A percentile compares a stretch with the other conserved stretches of the same genome.
These are phyloP conservation scores for Chaetomium fimeti DNA, from an alignment of 495 filamentous ascomycete genomes.

Conservation along the genomic window DNA sequence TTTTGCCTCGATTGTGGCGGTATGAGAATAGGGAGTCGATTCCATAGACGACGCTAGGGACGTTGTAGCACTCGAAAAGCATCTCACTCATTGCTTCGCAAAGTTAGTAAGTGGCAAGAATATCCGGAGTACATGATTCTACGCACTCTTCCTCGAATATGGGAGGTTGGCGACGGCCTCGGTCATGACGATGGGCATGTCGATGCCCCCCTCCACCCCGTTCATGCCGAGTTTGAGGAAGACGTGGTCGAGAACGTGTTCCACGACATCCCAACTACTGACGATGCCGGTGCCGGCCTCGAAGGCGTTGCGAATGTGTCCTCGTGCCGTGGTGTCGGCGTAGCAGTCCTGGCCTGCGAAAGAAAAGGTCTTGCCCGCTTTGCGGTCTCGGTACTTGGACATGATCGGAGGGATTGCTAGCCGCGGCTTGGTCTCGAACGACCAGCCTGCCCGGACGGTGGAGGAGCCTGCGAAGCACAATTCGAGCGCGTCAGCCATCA, in stretches of 20 bases:
- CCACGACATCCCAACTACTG: conserved; percentile 96
- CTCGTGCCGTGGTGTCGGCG: conserved; percentile 85
- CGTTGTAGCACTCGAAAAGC: conserved; percentile 89
- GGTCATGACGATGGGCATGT: conserved; percentile 89
- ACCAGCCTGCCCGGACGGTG: conserved; percentile 88
- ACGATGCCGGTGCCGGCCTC: conserved; percentile 87
- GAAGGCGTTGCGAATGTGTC: conserved; percentile 86
- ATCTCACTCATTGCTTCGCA: conserved; percentile 88
- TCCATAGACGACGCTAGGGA: conserved; percentile 83
- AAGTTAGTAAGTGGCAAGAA: conserved; percentile 7
- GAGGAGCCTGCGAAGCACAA: conserved; percentile 65
- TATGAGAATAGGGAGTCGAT: conserved; percentile 97
- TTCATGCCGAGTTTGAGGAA: conserved; percentile 92
- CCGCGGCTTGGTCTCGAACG: conserved; percentile 77
- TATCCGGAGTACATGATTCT: not conserved
- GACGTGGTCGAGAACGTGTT: conserved; percentile 85
- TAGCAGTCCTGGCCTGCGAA: conserved; percentile 92
- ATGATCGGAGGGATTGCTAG: conserved; percentile 82
- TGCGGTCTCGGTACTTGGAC: conserved; percentile 90
- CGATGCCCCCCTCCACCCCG: conserved; percentile 67
- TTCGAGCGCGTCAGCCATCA: conserved; percentile 11
- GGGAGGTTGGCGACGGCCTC: conserved; percentile 87
- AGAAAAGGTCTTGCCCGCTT: conserved; percentile 80
- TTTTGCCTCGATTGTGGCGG: conserved; percentile 82
- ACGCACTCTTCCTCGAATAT: conserved; percentile 81